Percentiles rank a stretch among this genome's conserved stretches.
Evolutionary conservation across 164 flowering plant species (phyloP).

Genomic region (Pachysandra terminalis): DNA sequence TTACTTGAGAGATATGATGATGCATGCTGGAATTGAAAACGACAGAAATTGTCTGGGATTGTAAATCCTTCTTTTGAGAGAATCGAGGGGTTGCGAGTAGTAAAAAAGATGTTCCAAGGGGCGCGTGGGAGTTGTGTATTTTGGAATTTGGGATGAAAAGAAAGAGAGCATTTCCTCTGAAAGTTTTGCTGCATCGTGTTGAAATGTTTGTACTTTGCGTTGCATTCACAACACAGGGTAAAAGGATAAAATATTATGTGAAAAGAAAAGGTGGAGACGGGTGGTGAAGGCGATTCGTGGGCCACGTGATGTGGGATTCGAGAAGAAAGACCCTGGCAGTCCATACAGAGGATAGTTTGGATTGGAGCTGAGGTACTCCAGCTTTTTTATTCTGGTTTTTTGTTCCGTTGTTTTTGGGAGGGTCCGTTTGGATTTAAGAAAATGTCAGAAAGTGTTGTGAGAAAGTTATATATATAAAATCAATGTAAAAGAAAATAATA

Average conservation of each 20-base stretch:
- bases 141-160: constrained; percentile 23
- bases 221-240: not conserved
- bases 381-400: too few relatives aligned
- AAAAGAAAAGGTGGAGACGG: not conserved
- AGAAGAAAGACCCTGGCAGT: too few relatives aligned
- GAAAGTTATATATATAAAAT: too few relatives aligned
- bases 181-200: too few relatives aligned
- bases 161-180: constrained; percentile 12
- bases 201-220: too few relatives aligned
- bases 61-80: constrained; percentile 3
- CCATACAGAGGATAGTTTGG: not conserved
- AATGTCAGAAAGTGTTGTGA: too few relatives aligned
- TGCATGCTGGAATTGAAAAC: constrained; percentile 5
- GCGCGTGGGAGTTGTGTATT: constrained; percentile 5
- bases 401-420: too few relatives aligned
- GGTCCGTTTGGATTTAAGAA: too few relatives aligned
- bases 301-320: too few relatives aligned
- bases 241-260: not conserved
- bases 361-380: too few relatives aligned
- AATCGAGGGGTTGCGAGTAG: not conserved
- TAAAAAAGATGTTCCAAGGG: not conserved
- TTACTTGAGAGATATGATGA: too few relatives aligned
- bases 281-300: not conserved
- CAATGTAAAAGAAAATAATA: too few relatives aligned
- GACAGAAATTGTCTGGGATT: not conserved